Evolutionary conservation across 176 grass and related monocot species (phyloP), one percentile per base, ranked within the genome.

Genomic region (Cenchrus purpureus): DNA sequence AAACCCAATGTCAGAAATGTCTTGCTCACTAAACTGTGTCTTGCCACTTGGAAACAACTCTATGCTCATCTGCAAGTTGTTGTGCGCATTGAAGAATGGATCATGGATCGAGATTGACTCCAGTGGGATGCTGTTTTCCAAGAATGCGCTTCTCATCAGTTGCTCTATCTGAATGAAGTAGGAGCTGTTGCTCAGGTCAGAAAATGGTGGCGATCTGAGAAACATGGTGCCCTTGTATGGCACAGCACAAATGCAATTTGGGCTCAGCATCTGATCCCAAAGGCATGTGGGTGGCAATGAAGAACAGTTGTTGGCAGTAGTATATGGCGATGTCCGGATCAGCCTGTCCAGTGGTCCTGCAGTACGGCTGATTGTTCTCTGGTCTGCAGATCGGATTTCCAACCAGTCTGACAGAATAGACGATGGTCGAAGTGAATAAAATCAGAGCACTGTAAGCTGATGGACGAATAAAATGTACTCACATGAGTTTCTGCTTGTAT

Each of bases 151-250:
- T 31, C 20, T 88, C 72, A 94, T 85, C 34, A 2, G 11, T 2
- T 11, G 0, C 77, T 97, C 95, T 10, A 97, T 76, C 6, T 0
- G 67, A 43, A 2, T 15, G 60, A 81, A 97, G 80, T 92, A 82
- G 2, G 95, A 89, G 17, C 0, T 45, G 10, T 92, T 97, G 71
- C 32, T 40, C 48, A 97, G 81, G 87, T 92, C 88, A 22, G 95
- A 97, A 69, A 94, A 97, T 0, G 90, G 81, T 49, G 92, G 92
- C 10, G 92, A 89, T 58, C 92, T 91, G 79, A 97, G 92, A 58
- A 74, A 79, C 12, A 94, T 75, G 40, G 78, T 91, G 57, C 95
- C 95, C 70, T 43, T 85, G 74, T 97, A 94, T 44, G 91, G 94
- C 7, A 84, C 87, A 9, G 90, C 51, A 57, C 92, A 94, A 1